phyloP scores from a whole-genome alignment of 1,284 basidiomycete species.

The Leccinum huronense region DNA sequence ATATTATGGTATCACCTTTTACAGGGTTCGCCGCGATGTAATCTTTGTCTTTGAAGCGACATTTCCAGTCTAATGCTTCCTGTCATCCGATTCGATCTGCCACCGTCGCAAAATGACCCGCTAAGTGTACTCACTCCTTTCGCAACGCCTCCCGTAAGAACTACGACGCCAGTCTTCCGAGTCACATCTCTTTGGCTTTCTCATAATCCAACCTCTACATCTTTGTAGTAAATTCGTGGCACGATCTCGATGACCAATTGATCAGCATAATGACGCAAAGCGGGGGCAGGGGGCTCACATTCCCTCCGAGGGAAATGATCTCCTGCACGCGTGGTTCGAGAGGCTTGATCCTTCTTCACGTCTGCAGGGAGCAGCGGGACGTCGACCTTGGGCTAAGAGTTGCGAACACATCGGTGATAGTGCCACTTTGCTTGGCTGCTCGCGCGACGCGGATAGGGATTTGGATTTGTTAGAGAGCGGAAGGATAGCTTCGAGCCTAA shows the following conservation, averaged over 20 bases:
- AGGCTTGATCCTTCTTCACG: constrained; percentile 56
- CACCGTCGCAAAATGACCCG: not conserved
- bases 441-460: not conserved
- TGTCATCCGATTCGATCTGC: constrained; percentile 22
- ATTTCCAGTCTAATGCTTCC: constrained; percentile 65
- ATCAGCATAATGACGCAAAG: not conserved
- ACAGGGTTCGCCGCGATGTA: constrained; percentile 58
- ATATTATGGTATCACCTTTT: constrained; percentile 38
- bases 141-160: constrained; percentile 60
- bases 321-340: constrained; percentile 47
- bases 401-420: constrained; percentile 33
- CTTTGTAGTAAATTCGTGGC: constrained; percentile 51
- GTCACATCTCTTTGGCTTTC: constrained; percentile 44
- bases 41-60: constrained; percentile 41
- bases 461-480: no score
- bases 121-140: constrained; percentile 39
- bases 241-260: constrained; percentile 44
- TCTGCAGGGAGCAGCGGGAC: constrained; percentile 45
- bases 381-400: constrained; percentile 20
- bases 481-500: no score
- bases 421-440: constrained; percentile 14
- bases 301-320: constrained; percentile 43
- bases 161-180: constrained; percentile 56
- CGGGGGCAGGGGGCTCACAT: constrained; percentile 32
- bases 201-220: constrained; percentile 45